These are phyloP conservation scores for Pythium dissotocum DNA, from an alignment of 352 stramenopile genomes.

Conservation along the genomic window DNA sequence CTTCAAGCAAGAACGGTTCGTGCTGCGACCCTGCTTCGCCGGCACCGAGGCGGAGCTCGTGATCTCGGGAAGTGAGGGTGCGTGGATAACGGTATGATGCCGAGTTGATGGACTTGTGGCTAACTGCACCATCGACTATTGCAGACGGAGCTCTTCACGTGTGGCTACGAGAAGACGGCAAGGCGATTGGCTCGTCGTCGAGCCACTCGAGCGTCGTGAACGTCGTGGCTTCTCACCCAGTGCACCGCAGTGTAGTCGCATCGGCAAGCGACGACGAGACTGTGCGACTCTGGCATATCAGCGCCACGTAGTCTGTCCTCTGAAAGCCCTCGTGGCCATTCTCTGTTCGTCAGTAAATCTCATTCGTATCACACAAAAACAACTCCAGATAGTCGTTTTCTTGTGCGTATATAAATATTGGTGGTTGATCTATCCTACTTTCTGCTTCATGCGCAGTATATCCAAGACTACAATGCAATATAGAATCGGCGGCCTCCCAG, in stretches of 20 bases:
- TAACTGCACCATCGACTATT: too few relatives aligned
- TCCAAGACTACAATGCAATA: too few relatives aligned
- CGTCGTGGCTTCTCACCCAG: slow-evolving; percentile 57
- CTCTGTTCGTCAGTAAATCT: too few relatives aligned
- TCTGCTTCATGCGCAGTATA: too few relatives aligned
- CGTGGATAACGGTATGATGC: background rate
- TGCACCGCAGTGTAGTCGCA: slow-evolving; percentile 49
- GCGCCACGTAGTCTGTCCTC: background rate
- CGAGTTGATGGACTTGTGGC: background rate
- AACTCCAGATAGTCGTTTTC: too few relatives aligned
- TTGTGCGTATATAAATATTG: too few relatives aligned
- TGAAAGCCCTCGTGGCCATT: too few relatives aligned
- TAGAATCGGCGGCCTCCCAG: too few relatives aligned
- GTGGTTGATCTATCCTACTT: too few relatives aligned
- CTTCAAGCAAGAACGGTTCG: slow-evolving; percentile 61
- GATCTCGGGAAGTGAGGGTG: slow-evolving; percentile 74
- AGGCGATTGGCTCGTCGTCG: slow-evolving; percentile 36
- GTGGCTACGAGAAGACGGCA: slow-evolving; percentile 61
- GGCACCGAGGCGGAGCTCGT: slow-evolving; percentile 54
- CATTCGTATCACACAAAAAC: too few relatives aligned
- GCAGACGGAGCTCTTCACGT: slow-evolving; percentile 56
- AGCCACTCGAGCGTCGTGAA: slow-evolving; percentile 75
- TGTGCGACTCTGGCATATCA: slow-evolving; percentile 36
- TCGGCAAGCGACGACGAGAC: slow-evolving; percentile 80
- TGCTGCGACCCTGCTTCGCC: slow-evolving; percentile 64